Evolutionary conservation across 768 basidiomycete genomes (phyloP).

Genomic region (Paxillus involutus): DNA sequence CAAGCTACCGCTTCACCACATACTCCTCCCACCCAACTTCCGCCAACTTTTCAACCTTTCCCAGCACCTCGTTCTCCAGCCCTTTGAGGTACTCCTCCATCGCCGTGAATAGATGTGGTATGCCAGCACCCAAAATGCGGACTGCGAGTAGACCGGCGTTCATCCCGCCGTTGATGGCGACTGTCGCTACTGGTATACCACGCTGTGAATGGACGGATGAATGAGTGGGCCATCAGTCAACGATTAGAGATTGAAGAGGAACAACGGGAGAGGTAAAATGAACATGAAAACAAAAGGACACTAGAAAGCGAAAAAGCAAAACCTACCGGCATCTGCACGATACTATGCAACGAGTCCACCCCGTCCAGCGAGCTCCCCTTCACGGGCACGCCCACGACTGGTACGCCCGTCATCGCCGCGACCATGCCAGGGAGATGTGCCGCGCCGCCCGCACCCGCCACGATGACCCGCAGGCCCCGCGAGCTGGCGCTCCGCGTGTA

Average conservation of each 20-base stretch:
- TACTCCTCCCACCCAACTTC: slow-evolving; percentile 88
- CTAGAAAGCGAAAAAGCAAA: neutral
- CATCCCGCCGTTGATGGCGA: slow-evolving; percentile 93
- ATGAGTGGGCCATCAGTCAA: neutral
- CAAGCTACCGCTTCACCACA: slow-evolving; percentile 39
- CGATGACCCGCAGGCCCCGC: slow-evolving; percentile 70
- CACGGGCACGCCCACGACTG: slow-evolving; percentile 96
- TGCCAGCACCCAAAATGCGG: slow-evolving; percentile 79
- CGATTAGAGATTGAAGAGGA: neutral
- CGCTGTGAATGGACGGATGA: slow-evolving; percentile 48
- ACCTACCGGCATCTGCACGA: slow-evolving; percentile 98
- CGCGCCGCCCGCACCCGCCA: slow-evolving; percentile 98
- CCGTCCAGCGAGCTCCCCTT: slow-evolving; percentile 93
- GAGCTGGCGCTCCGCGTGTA: slow-evolving; percentile 76
- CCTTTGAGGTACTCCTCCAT: slow-evolving; percentile 75
- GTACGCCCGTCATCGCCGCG: slow-evolving; percentile 87
- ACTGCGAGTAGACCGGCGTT: slow-evolving; percentile 93
- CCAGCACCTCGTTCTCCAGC: slow-evolving; percentile 74
- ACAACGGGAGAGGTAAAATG: neutral
- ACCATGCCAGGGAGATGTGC: slow-evolving; percentile 99
- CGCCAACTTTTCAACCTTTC: slow-evolving; percentile 74
- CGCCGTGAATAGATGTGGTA: slow-evolving; percentile 58
- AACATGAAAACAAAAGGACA: neutral
- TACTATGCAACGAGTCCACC: slow-evolving; percentile 95
- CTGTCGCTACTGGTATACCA: slow-evolving; percentile 95